These are phyloP conservation scores for Plasmodium relictum DNA, from an alignment of 169 alveolate species.

Conservation along the genomic window DNA sequence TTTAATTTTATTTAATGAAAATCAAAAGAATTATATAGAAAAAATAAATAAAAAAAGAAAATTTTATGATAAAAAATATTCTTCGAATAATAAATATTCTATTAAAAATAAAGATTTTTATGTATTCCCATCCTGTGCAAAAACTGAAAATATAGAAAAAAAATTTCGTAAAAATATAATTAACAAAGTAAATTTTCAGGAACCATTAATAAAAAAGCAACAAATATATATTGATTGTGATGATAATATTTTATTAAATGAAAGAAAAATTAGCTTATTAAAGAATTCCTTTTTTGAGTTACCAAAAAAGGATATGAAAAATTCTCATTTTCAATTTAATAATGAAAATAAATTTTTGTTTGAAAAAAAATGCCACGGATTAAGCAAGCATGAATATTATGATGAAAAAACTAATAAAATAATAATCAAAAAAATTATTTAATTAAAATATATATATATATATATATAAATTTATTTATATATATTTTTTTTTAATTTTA, in stretches of 20 bases:
- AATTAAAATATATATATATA: background rate
- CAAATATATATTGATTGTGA: constrained; percentile 58
- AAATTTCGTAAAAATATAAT: constrained; percentile 15
- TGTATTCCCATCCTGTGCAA: constrained; percentile 37
- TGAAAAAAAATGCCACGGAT: constrained; percentile 52
- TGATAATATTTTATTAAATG: constrained; percentile 20
- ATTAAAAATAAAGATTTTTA: constrained; percentile 26
- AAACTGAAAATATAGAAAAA: constrained; percentile 40
- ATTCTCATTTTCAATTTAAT: background rate
- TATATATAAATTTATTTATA: background rate
- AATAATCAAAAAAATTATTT: constrained; percentile 11
- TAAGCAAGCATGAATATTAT: constrained; percentile 45
- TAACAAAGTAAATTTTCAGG: constrained; percentile 15
- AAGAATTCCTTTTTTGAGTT: background rate
- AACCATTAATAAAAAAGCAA: constrained; percentile 56
- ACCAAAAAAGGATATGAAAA: background rate
- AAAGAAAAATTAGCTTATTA: background rate
- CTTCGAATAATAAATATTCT: background rate
- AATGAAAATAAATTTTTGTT: constrained; percentile 10
- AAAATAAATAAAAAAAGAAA: background rate
- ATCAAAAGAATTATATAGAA: background rate
- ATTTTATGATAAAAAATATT: background rate
- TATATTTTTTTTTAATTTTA: background rate
- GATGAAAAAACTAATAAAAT: constrained; percentile 54
- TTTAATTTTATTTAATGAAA: background rate